phyloP scores from a whole-genome alignment of 192 early-diverging fungal genomes.

The Umbelopsis vinacea region DNA sequence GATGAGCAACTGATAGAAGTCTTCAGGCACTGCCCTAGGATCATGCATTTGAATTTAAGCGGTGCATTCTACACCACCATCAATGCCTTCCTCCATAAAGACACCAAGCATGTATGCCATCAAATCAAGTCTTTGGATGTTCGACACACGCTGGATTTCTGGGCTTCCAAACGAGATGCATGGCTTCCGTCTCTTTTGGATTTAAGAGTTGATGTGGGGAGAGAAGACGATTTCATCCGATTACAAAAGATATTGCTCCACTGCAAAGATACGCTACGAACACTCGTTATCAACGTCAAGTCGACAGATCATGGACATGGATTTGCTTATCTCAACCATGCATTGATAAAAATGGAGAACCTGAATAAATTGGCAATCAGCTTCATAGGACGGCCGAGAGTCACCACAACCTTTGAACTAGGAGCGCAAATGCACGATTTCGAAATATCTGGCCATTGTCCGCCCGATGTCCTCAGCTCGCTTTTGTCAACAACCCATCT shows the following conservation, averaged over 20 bases:
- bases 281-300: background rate
- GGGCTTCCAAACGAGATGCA: background rate
- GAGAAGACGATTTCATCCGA: background rate
- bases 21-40: background rate
- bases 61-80: background rate
- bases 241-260: background rate
- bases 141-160: background rate
- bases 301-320: background rate
- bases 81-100: background rate
- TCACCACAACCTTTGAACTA: background rate
- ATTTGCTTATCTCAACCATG: background rate
- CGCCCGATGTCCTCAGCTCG: too few relatives aligned
- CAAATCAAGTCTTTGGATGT: background rate
- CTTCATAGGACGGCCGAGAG: background rate
- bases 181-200: background rate
- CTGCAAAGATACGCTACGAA: background rate
- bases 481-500: background rate
- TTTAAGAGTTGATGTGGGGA: background rate
- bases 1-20: background rate
- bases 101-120: background rate
- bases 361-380: background rate
- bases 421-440: too few relatives aligned
- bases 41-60: background rate
- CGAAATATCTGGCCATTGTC: too few relatives aligned
- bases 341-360: background rate